Evolutionary conservation across 192 early-diverging fungal genomes (phyloP).

Genomic region (Gamsiella multidivaricata): DNA sequence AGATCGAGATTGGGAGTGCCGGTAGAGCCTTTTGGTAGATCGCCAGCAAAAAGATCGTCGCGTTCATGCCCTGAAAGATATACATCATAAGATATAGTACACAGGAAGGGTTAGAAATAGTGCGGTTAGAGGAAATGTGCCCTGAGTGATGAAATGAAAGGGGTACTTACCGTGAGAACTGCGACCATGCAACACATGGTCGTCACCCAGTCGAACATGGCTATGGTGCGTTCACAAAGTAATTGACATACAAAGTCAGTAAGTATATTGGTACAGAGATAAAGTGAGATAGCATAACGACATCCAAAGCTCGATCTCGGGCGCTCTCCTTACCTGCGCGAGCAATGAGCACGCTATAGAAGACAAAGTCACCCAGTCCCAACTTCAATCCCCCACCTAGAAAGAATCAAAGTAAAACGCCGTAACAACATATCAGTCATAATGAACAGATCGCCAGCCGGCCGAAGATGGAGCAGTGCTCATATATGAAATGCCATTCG

Average conservation of each 20-base stretch:
- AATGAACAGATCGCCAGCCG: too few species aligned
- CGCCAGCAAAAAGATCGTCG: constrained; percentile 89
- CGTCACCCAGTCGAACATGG: constrained; percentile 86
- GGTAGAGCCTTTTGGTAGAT: constrained; percentile 86
- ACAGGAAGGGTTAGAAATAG: background rate
- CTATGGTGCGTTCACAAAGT: constrained; percentile 15
- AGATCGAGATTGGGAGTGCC: constrained; percentile 88
- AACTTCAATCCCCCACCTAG: constrained; percentile 80
- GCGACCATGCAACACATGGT: constrained; percentile 81
- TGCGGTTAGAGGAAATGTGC: background rate
- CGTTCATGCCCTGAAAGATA: constrained; percentile 69
- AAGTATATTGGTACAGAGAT: background rate
- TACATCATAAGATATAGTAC: background rate
- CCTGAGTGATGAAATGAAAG: background rate
- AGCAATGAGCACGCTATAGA: constrained; percentile 85
- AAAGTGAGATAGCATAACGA: too few species aligned
- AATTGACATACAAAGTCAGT: background rate
- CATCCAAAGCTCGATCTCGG: background rate
- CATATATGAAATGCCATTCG: too few species aligned
- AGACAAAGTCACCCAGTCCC: constrained; percentile 93
- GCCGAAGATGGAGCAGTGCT: too few species aligned
- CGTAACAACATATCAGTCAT: too few species aligned
- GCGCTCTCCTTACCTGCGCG: constrained; percentile 69
- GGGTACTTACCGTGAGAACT: constrained; percentile 68
- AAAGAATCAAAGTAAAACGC: constrained; percentile 25